A percentile compares a stretch with the other conserved stretches of the same genome.
Evolutionary conservation across 495 filamentous ascomycete genomes (phyloP).

Genomic region (Chaetomium tenue): DNA sequence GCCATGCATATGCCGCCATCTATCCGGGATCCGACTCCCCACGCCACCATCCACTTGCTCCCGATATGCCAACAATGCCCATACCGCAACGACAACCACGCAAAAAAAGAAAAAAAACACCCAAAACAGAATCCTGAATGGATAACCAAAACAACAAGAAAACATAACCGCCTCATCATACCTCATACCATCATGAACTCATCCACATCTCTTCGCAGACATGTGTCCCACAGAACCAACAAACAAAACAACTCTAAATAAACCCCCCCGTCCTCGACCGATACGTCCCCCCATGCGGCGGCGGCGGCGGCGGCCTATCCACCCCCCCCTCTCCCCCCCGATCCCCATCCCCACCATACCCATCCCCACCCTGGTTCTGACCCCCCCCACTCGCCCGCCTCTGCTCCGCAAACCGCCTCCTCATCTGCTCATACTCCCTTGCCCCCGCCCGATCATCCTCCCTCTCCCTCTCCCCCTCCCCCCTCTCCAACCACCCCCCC

Average conservation of each 20-base stretch:
- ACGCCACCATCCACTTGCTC: background rate
- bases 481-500: background rate
- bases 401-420: constrained; percentile 16
- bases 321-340: background rate
- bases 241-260: background rate
- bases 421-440: constrained; percentile 14
- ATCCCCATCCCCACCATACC: background rate
- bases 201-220: background rate
- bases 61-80: background rate
- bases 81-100: background rate
- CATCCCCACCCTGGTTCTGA: too few species aligned
- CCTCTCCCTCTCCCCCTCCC: constrained; percentile 4
- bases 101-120: background rate
- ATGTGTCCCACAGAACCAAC: background rate
- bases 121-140: background rate
- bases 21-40: background rate
- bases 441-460: constrained; percentile 8
- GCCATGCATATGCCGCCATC: background rate
- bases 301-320: background rate
- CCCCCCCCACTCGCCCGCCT: background rate
- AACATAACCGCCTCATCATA: background rate
- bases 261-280: background rate
- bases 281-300: constrained; percentile 4
- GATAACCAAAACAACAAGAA: background rate
- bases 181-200: constrained; percentile 2